Evolutionary conservation across 1,139 yeast species (phyloP), one percentile per base, ranked within the genome.

Genomic region (Hyphopichia buzzinii): DNA sequence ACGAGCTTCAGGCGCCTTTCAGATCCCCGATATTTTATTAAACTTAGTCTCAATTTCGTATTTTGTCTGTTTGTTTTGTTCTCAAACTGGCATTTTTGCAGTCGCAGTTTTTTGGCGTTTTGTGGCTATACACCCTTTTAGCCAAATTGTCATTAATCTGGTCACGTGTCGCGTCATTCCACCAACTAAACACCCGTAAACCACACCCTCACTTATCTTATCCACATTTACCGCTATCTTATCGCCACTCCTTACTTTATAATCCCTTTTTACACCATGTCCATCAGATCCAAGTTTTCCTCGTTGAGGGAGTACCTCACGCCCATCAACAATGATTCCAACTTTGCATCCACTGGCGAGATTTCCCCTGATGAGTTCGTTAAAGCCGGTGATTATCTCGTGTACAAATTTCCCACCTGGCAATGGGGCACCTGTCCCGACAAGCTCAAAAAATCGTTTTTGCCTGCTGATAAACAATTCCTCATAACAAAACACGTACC

Each of bases 331-430:
- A 88, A 89, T 58, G 76, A 69, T 15, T 88, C 97, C 19, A 87
- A 92, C 29, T 92, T 89, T 62, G 71, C 79, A 38, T 64, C 74
- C 34, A 86, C 96, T 0, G 98, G 98, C 3, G 94, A 90, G 57
- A 82, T 92, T 38, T 84, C 96, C 1, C 97, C 97, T 3, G 95
- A 86, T 41, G 97, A 90, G 57, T 90, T 89, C 61, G 89, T 88
- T 8, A 71, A 67, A 38, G 96, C 97, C 4, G 97, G 97, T n/a
- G 96, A 90, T 53, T 89, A 86, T 56, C 65, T 92, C 42, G 92
- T 83, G 26, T 81, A 79, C 60, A 86, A 86, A 68, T 92, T 94
- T 59, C 97, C 98, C 2, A 94, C 97, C 0, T 92, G 99, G 98
- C 79, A 81, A 45, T 92, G 99, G 98, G 72, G 83, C 6, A 66